Base-by-base conservation (phyloP, 345 rosid species). In the Lepidium aucheri region DNA sequence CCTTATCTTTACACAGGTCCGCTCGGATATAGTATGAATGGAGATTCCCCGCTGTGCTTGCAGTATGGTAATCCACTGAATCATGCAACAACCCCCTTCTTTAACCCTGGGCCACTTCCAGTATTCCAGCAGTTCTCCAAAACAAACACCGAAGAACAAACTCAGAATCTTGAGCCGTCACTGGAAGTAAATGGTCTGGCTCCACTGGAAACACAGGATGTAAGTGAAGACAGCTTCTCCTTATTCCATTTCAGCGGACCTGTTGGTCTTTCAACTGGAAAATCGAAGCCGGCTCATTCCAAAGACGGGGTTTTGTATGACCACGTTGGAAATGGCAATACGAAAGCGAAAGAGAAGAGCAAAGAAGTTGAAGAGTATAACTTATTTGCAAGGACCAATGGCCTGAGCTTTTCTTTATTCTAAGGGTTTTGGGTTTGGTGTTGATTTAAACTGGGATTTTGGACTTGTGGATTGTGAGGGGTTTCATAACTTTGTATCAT, bases 191-290 rank as follows among this genome's bases (percentile, higher is more conserved):
- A 36, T 32, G 3, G 20, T 15, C 14, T 36, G 50, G 16, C 66
- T 10, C 58, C 70, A 58, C 68, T 16, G 11, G 66, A 55, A 57
- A 52, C 47, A 35, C 39, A 34, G 50, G 33, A 9, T 0, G 32
- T 76, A 56, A 59, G 52, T 47, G 53, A 77, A 28, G 61, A 60
- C 53, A 67, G 81, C 72, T 92, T 92, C 75, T 92, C 98, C 61
- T 69, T 92, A 60, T 92, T 89, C 76, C 98, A 92, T 78, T 89
- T 77, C 74, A 96, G 91, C 15, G 95, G 93, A 26, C 97, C 98
- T 2, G 81, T 85, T 9, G 95, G 86, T 53, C 80, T 85, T 53
- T 77, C 88, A 15, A 74, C 69, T 42, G 86, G 83, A 26, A 51
- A 79, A 70, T 56, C 78, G n/a, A 73, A 79, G 58, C 53, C 77